A percentile compares a stretch with the other conserved stretches of the same genome.
Conservation (phyloP, 345 rosid genomes). For the Heritiera fomes region DNA sequence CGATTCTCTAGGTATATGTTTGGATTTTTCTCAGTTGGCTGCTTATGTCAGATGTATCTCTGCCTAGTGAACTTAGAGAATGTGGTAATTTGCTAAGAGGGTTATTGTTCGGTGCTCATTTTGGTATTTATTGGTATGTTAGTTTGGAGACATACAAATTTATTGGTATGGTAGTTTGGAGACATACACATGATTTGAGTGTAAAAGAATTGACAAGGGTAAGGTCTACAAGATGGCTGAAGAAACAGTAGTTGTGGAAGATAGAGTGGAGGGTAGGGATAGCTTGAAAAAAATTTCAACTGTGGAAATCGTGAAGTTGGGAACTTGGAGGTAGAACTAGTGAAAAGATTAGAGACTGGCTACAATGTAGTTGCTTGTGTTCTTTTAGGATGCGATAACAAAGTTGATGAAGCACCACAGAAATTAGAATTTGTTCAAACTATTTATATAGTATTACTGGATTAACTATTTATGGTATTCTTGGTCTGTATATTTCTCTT, state of each 20-base stretch:
- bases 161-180: background rate
- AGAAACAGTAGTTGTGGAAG: background rate
- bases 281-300: background rate
- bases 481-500: background rate
- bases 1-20: slow-evolving; percentile 46
- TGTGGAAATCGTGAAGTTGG: background rate
- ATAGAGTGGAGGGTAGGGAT: background rate
- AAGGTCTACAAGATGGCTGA: background rate
- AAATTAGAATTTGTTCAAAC: background rate
- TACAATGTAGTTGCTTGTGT: background rate
- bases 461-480: background rate
- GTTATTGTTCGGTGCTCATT: background rate
- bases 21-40: background rate
- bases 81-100: background rate
- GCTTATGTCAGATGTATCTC: background rate
- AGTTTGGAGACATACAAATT: no score
- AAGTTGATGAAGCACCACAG: background rate
- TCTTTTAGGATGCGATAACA: background rate
- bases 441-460: background rate
- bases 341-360: background rate
- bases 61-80: background rate
- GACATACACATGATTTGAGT: background rate
- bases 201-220: background rate
- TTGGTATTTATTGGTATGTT: background rate
- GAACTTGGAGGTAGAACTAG: background rate